phyloP scores from a whole-genome alignment of 768 basidiomycete species.

The Leccinum barrowsii region DNA sequence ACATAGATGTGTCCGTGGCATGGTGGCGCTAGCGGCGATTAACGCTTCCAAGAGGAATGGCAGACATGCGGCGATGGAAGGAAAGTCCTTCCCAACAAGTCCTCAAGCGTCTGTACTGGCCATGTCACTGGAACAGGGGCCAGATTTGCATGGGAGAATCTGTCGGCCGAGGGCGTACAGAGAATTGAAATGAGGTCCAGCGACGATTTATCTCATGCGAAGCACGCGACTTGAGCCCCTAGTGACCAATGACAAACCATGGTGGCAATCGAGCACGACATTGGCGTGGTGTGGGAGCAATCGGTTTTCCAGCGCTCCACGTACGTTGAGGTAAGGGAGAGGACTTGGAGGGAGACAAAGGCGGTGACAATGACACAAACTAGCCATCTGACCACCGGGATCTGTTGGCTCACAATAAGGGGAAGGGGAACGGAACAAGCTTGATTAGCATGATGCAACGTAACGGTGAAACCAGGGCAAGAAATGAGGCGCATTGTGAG shows the following conservation, averaged over 20 bases:
- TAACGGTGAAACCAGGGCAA: constrained; percentile 18
- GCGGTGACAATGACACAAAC: background rate
- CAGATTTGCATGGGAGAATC: constrained; percentile 30
- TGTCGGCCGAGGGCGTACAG: background rate
- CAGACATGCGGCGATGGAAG: constrained; percentile 22
- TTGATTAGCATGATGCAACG: background rate
- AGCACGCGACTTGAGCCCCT: constrained; percentile 16
- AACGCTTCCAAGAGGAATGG: constrained; percentile 26
- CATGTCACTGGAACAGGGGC: constrained; percentile 8
- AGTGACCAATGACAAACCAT: constrained; percentile 15
- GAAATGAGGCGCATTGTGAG: background rate
- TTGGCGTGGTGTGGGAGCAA: constrained; percentile 26
- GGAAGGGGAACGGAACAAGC: background rate
- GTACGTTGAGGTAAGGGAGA: background rate
- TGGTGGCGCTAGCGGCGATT: constrained; percentile 32
- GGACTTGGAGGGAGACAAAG: background rate
- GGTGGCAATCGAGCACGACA: constrained; percentile 16
- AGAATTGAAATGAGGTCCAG: constrained; percentile 6
- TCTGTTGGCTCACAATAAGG: constrained; percentile 7
- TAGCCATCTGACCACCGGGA: background rate
- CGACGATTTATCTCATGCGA: constrained; percentile 15
- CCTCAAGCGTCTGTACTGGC: constrained; percentile 1
- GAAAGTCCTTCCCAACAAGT: constrained; percentile 16
- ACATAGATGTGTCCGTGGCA: constrained; percentile 16
- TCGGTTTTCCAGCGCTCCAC: constrained; percentile 3